Evolutionary conservation across 352 stramenopile genomes (phyloP).

Genomic region (Globisporangium okanoganense): DNA sequence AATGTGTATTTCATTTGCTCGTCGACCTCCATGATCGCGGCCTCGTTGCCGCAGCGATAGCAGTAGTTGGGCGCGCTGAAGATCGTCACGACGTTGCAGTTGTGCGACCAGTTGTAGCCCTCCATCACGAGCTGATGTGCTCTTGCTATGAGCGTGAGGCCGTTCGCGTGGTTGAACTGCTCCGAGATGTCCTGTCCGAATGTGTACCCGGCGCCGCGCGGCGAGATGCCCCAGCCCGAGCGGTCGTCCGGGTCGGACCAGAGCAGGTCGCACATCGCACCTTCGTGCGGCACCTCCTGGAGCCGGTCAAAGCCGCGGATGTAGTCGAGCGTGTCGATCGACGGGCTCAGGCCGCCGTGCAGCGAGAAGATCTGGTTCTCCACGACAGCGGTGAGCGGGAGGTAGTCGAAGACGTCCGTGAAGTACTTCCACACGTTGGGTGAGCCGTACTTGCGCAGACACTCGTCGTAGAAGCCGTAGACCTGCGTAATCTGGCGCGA

Average conservation of each 20-base stretch:
- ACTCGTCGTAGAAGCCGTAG: slow-evolving; percentile 99
- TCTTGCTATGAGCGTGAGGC: slow-evolving; percentile 88
- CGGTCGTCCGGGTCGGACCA: slow-evolving; percentile 96
- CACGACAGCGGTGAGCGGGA: slow-evolving; percentile 94
- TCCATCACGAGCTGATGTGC: slow-evolving; percentile 94
- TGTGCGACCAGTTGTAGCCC: slow-evolving; percentile 95
- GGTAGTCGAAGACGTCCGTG: slow-evolving; percentile 93
- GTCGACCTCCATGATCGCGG: slow-evolving; percentile 97
- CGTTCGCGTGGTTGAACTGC: slow-evolving; percentile 94
- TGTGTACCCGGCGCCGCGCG: slow-evolving; percentile 89
- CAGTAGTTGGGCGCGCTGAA: slow-evolving; percentile 99
- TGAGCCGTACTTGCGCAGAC: slow-evolving; percentile 97
- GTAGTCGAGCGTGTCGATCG: slow-evolving; percentile 92
- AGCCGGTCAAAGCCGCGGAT: slow-evolving; percentile 92
- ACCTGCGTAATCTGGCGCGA: slow-evolving; percentile 95
- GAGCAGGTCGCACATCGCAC: slow-evolving; percentile 97
- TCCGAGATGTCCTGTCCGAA: slow-evolving; percentile 92
- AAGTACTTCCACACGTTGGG: slow-evolving; percentile 72
- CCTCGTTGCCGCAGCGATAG: slow-evolving; percentile 98
- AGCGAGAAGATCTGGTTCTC: slow-evolving; percentile 91
- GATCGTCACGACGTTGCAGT: slow-evolving; percentile 97
- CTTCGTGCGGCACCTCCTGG: slow-evolving; percentile 96
- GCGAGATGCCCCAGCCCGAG: slow-evolving; percentile 94
- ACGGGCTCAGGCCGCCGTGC: slow-evolving; percentile 86
- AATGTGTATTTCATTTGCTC: slow-evolving; percentile 96